Conservation (phyloP, 345 rosid genomes). For the Eucalyptus victrix region DNA sequence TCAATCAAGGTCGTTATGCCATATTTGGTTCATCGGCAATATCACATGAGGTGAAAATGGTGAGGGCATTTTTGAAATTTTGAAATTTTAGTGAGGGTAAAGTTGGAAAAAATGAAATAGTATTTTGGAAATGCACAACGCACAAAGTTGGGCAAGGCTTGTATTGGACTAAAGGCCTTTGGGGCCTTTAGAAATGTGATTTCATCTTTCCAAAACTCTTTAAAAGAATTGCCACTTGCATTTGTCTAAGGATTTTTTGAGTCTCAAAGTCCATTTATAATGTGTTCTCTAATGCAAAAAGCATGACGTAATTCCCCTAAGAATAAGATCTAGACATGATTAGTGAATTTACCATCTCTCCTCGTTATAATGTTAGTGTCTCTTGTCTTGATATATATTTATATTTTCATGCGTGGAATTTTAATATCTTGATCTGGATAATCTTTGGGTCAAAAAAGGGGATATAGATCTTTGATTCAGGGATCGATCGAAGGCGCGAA, state of each 20-base stretch:
- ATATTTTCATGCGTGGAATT: not conserved
- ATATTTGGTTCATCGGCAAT: no score
- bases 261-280: not conserved
- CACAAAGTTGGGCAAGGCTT: not conserved
- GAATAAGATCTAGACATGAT: not conserved
- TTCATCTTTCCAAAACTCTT: not conserved
- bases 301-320: not conserved
- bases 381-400: not conserved
- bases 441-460: not conserved
- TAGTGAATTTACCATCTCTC: not conserved
- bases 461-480: not conserved
- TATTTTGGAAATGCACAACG: not conserved
- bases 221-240: not conserved
- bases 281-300: not conserved
- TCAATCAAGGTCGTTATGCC: not conserved
- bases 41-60: not conserved
- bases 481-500: not conserved
- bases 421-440: not conserved
- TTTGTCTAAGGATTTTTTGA: no score
- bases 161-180: not conserved
- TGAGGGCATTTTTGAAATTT: not conserved
- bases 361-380: not conserved
- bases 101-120: not conserved
- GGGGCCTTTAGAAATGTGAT: not conserved
- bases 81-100: not conserved